phyloP scores from a whole-genome alignment of 208 protist genomes.

The Trypanosoma melophagium region DNA sequence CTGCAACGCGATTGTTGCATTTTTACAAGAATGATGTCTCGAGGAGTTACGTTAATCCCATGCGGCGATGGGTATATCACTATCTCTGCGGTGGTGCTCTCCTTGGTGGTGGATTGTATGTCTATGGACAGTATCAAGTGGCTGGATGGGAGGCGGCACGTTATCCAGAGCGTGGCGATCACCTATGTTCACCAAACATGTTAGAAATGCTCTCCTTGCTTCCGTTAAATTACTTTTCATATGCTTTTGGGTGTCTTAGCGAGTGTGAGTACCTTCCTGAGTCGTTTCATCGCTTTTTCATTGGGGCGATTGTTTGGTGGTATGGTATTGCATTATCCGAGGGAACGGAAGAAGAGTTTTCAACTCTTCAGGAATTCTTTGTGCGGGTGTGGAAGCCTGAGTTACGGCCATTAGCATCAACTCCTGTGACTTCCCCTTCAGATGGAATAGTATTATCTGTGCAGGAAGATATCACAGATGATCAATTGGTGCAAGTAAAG shows the following conservation, averaged over 20 bases:
- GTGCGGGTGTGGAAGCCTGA: constrained; percentile 51
- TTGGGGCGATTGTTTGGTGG: constrained; percentile 46
- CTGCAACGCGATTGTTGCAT: constrained; percentile 8
- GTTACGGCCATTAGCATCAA: constrained; percentile 38
- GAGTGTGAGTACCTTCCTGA: constrained; percentile 41
- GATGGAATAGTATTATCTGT: constrained; percentile 71
- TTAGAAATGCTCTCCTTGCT: constrained; percentile 66
- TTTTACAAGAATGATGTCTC: constrained; percentile 66
- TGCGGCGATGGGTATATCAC: constrained; percentile 80
- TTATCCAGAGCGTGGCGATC: constrained; percentile 36
- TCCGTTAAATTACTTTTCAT: constrained; percentile 69
- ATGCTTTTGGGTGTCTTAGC: constrained; percentile 40
- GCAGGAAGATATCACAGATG: constrained; percentile 36
- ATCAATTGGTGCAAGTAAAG: constrained; percentile 81
- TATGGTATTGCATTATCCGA: constrained; percentile 59
- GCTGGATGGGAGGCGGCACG: constrained; percentile 59
- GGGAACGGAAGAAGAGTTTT: constrained; percentile 33
- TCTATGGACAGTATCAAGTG: constrained; percentile 45
- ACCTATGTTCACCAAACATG: constrained; percentile 55
- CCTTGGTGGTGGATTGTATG: constrained; percentile 34
- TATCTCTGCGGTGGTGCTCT: constrained; percentile 42
- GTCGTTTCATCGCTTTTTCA: constrained; percentile 46
- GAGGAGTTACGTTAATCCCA: constrained; percentile 48
- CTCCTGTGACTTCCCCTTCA: constrained; percentile 55
- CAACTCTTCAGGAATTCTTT: constrained; percentile 82